phyloP scores from a whole-genome alignment of 306 rosid genomes.

The cucumber (Cucumis sativus) region DNA sequence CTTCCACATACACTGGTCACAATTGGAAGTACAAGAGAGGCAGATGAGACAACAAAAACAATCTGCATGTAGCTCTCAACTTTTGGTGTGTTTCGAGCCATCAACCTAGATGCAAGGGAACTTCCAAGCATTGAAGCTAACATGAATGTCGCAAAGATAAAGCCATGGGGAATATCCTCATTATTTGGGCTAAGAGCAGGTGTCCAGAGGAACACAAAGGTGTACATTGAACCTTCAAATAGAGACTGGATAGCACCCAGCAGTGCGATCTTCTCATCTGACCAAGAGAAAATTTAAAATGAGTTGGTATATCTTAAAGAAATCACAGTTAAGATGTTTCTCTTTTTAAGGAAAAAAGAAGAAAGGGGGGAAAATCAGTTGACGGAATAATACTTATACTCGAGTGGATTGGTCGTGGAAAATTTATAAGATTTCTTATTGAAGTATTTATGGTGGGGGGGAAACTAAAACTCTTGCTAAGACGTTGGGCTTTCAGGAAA shows the following conservation, averaged over 20 bases:
- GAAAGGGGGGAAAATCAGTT: neutral
- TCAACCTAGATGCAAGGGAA: conserved; percentile 81
- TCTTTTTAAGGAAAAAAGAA: neutral
- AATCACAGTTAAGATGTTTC: neutral
- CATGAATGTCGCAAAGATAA: conserved; percentile 97
- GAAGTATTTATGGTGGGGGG: neutral
- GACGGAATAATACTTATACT: neutral
- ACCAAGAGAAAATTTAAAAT: neutral
- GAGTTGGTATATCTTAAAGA: neutral
- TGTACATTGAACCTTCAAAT: conserved; percentile 98
- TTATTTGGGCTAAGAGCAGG: conserved; percentile 97
- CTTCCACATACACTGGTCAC: conserved; percentile 45
- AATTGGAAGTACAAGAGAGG: conserved; percentile 66
- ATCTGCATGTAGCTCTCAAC: conserved; percentile 97
- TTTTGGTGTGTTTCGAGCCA: conserved; percentile 59
- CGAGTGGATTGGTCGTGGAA: too few species aligned
- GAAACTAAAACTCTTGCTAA: neutral
- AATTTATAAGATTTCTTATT: neutral
- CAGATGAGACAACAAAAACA: conserved; percentile 71
- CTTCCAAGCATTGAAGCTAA: conserved; percentile 95
- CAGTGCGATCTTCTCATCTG: conserved; percentile 83
- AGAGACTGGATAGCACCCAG: conserved; percentile 96
- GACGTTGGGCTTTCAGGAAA: neutral
- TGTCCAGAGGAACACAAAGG: conserved; percentile 96
- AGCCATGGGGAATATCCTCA: conserved; percentile 98